Percentiles rank a stretch among this genome's conserved stretches.
phyloP scores from a whole-genome alignment of 176 grass and related monocot species.

The Otatea glauca region DNA sequence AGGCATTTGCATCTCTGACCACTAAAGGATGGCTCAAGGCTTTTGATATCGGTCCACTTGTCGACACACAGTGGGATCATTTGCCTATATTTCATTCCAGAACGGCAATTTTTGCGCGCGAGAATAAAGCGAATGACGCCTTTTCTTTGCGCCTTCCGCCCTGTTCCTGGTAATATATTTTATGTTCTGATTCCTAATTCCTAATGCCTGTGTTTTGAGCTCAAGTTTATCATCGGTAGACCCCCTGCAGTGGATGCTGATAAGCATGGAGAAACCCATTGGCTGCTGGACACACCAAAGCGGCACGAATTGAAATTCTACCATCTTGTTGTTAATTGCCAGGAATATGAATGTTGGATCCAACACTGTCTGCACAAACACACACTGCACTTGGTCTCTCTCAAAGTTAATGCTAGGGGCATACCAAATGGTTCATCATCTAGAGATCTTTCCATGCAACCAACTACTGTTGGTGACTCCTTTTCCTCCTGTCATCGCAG shows the following conservation, averaged over 20 bases:
- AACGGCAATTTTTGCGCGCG: constrained; percentile 17
- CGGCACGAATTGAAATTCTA: not conserved
- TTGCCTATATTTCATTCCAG: constrained; percentile 36
- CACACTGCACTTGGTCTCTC: constrained; percentile 44
- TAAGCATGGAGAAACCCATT: constrained; percentile 53
- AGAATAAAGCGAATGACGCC: constrained; percentile 47
- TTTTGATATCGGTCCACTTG: constrained; percentile 55
- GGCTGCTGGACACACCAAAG: constrained; percentile 27
- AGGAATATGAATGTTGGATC: constrained; percentile 51
- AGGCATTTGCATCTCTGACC: constrained; percentile 64
- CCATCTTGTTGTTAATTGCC: constrained; percentile 40
- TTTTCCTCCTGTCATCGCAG: not conserved
- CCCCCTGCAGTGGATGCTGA: constrained; percentile 56
- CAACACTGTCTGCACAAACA: constrained; percentile 47
- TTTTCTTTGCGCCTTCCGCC: constrained; percentile 30
- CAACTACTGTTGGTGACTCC: not conserved
- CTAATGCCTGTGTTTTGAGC: constrained; percentile 29
- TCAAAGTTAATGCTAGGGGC: constrained; percentile 26
- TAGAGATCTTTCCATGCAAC: constrained; percentile 13
- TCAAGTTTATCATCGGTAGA: constrained; percentile 51
- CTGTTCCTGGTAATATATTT: constrained; percentile 55
- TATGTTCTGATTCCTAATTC: constrained; percentile 52
- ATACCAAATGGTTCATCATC: constrained; percentile 14
- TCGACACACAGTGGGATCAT: constrained; percentile 26
- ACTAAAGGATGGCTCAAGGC: constrained; percentile 57